phyloP scores from a whole-genome alignment of 345 rosid genomes.

The Angophora floribunda region DNA sequence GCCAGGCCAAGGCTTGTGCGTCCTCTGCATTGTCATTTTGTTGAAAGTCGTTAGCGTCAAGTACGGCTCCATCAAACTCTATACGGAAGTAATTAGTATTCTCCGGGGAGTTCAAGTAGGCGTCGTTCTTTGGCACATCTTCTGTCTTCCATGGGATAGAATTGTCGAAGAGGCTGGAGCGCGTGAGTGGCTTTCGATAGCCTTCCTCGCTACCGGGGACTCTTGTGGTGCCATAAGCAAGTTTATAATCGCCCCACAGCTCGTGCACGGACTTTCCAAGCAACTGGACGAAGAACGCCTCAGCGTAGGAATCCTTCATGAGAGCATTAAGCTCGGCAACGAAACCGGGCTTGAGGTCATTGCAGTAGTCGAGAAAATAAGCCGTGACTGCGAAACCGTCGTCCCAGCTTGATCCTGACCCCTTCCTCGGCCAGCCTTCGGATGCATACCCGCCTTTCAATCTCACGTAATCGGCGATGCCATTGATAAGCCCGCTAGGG shows the following conservation, averaged over 20 bases:
- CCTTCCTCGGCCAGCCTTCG: background rate
- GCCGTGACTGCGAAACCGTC: conserved; percentile 1
- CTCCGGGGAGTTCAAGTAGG: background rate
- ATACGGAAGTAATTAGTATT: background rate
- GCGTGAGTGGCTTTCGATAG: background rate
- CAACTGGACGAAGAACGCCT: background rate
- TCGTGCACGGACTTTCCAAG: background rate
- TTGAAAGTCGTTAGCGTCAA: background rate
- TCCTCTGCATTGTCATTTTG: background rate
- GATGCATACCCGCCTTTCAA: background rate
- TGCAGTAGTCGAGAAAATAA: conserved; percentile 5
- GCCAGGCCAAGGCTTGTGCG: background rate
- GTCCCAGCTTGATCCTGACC: conserved; percentile 3
- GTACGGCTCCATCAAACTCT: background rate
- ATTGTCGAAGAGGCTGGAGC: background rate
- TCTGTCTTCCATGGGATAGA: background rate
- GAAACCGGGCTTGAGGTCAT: background rate
- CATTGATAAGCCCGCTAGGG: background rate
- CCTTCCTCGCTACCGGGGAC: background rate
- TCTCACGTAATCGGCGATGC: background rate
- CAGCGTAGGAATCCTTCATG: background rate
- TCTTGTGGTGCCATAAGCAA: background rate
- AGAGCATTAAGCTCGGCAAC: background rate
- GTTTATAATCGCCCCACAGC: background rate
- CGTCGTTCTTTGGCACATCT: background rate